Evolutionary conservation across 1,284 basidiomycete genomes (phyloP), one percentile per base, ranked within the genome.

Genomic region (Ustilago loliicola): DNA sequence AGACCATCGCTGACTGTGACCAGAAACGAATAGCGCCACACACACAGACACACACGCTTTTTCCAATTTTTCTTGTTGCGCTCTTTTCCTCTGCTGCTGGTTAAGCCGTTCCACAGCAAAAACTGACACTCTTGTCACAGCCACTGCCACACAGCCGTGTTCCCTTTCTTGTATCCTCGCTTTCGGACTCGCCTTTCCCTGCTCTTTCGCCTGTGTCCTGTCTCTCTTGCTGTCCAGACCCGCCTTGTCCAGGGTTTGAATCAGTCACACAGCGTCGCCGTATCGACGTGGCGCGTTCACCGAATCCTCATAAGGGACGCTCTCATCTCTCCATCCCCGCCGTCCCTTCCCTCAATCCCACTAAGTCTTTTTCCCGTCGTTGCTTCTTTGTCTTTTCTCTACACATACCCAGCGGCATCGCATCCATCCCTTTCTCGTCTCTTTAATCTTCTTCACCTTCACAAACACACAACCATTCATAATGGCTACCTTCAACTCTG

Each of bases 401-500:
- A 32, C 40, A 52, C 70, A 60, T 58, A 63, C 64, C 71, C 51
- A 32, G 42, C 40, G 66, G 58, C 60, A 40, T 50, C 47, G 51
- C 47, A 30, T 21, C 25, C 36, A 15, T 23, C n/a, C 38, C 29
- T 30, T 56, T 38, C 29, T 30, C 53, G 21, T 57, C 61, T 34
- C 29, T 61, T 4, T 32, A 45, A 58, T 58, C n/a, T 25, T 48
- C 29, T 48, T 19, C 29, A 15, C 32, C 40, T 53, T 27, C 47
- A 45, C 21, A 9, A 55, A 36, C 53, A 23, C 34, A 55, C 11
- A 50, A 10, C 19, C 29, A 32, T 36, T 62, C 65, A 69, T 32
- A 29, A 77, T 77, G 75, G 66, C 71, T 47, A 64, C 75, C 53
- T 71, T 77, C 67, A 72, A 73, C 70, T 71, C 70, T 57, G 66